phyloP scores from a whole-genome alignment of 2,329 filamentous ascomycete species.

The Pseudogymnoascus sp. region DNA sequence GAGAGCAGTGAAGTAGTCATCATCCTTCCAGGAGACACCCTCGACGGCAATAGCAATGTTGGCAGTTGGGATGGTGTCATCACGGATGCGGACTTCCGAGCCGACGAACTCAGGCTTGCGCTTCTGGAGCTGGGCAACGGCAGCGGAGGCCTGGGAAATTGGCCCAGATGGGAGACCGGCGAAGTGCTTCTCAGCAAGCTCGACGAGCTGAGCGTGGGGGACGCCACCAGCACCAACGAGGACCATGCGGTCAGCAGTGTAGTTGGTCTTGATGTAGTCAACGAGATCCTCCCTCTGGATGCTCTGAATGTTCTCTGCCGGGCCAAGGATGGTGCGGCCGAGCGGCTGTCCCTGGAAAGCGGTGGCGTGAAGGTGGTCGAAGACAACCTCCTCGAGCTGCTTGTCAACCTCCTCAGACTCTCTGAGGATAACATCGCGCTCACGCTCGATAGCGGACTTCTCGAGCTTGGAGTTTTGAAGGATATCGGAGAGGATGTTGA shows the following conservation, averaged over 20 bases:
- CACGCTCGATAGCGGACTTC: conserved; percentile 82
- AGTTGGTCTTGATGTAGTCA: conserved; percentile 99
- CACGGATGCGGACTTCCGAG: conserved; percentile 89
- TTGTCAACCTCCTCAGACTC: conserved; percentile 99
- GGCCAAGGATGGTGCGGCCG: conserved; percentile 94
- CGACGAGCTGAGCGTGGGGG: conserved; percentile 87
- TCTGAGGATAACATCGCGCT: conserved; percentile 96
- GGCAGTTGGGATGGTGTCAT: conserved; percentile 91
- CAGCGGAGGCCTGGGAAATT: conserved; percentile 61
- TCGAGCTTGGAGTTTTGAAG: conserved; percentile 99
- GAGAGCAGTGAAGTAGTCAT: conserved; percentile 97
- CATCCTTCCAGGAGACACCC: conserved; percentile 98
- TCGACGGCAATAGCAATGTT: conserved; percentile 98
- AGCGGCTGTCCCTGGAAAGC: conserved; percentile 95
- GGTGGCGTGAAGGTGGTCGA: conserved; percentile 97
- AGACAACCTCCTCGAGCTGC: conserved; percentile 98
- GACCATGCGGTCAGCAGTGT: conserved; percentile 99
- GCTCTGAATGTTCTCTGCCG: conserved; percentile 95
- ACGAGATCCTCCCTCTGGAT: conserved; percentile 85
- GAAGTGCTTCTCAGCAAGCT: conserved; percentile 96
- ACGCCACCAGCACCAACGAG: conserved; percentile 92
- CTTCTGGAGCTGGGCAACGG: conserved; percentile 64
- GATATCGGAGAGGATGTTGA: conserved; percentile 98
- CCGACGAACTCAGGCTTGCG: conserved; percentile 90
- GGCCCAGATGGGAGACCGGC: conserved; percentile 66